Percentiles rank a stretch among this genome's conserved stretches.
These are phyloP conservation scores for Fusarium napiforme DNA, from an alignment of 2,329 filamentous ascomycete species.

Conservation along the genomic window DNA sequence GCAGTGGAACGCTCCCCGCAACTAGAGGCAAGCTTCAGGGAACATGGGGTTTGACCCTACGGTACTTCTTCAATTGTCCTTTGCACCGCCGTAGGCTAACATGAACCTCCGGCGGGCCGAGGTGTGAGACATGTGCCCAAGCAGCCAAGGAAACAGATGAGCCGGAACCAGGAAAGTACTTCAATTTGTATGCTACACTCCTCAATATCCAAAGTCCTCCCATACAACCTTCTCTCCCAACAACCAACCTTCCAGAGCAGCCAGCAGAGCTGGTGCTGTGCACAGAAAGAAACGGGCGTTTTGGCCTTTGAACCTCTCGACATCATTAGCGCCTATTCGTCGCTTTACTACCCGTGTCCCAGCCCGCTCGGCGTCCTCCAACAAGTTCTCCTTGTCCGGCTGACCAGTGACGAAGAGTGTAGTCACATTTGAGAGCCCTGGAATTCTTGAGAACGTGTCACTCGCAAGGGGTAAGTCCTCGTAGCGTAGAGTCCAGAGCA, in stretches of 20 bases:
- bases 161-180: background rate
- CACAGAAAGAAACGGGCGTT: slow-evolving; percentile 64
- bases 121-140: background rate
- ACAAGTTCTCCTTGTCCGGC: slow-evolving; percentile 49
- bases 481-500: slow-evolving; percentile 75
- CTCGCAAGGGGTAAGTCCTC: slow-evolving; percentile 71
- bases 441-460: slow-evolving; percentile 66
- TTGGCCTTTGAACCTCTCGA: slow-evolving; percentile 53
- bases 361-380: slow-evolving; percentile 49
- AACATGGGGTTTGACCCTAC: background rate
- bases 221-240: slow-evolving; percentile 63
- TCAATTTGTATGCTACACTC: background rate
- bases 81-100: slow-evolving; percentile 25
- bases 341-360: slow-evolving; percentile 51
- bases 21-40: slow-evolving; percentile 17
- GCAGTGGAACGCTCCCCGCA: slow-evolving; percentile 30
- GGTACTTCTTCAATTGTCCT: background rate
- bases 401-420: slow-evolving; percentile 73
- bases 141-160: background rate
- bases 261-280: slow-evolving; percentile 56
- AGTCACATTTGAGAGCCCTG: slow-evolving; percentile 62
- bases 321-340: slow-evolving; percentile 55
- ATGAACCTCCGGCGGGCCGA: slow-evolving; percentile 26
- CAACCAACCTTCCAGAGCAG: slow-evolving; percentile 61
- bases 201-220: slow-evolving; percentile 71